These are phyloP conservation scores for Dactylellina sp. DNA, from an alignment of 2,329 filamentous ascomycete genomes.

Conservation along the genomic window DNA sequence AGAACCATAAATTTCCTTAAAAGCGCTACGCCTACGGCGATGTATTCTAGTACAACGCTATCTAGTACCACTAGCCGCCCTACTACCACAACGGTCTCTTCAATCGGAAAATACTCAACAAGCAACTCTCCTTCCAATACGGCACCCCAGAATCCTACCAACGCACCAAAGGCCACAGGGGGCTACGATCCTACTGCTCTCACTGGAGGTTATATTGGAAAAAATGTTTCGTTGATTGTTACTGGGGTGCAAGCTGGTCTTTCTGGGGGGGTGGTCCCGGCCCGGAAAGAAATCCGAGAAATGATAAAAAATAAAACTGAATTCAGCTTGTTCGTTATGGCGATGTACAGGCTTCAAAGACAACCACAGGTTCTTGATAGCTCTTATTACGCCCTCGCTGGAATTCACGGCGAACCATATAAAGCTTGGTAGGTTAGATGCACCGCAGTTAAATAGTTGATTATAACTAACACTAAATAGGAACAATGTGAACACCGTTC, in stretches of 20 bases:
- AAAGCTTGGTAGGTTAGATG: conserved; percentile 32
- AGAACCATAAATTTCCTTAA: no score
- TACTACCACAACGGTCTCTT: no score
- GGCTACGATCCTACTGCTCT: neutral
- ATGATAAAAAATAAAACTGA: conserved; percentile 30
- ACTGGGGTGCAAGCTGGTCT: conserved; percentile 25
- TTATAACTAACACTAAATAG: conserved; percentile 10
- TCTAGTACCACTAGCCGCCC: no score
- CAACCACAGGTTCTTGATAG: conserved; percentile 73
- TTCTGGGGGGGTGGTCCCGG: conserved; percentile 3
- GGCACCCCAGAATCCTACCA: neutral
- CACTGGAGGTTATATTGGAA: neutral
- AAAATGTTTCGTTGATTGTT: conserved; percentile 2
- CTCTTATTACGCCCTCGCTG: conserved; percentile 83
- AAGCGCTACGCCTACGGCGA: no score
- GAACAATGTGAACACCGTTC: conserved; percentile 17
- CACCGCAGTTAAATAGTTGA: neutral
- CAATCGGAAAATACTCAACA: no score
- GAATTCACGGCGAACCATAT: conserved; percentile 76
- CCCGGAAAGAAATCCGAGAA: conserved; percentile 37
- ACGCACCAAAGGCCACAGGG: neutral
- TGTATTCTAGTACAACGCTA: no score
- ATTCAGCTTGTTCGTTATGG: conserved; percentile 77
- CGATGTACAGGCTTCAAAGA: conserved; percentile 77
- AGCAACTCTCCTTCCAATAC: no score